Conservation (phyloP, 2,329 filamentous ascomycete genomes). For the Diaporthe destruens region DNA sequence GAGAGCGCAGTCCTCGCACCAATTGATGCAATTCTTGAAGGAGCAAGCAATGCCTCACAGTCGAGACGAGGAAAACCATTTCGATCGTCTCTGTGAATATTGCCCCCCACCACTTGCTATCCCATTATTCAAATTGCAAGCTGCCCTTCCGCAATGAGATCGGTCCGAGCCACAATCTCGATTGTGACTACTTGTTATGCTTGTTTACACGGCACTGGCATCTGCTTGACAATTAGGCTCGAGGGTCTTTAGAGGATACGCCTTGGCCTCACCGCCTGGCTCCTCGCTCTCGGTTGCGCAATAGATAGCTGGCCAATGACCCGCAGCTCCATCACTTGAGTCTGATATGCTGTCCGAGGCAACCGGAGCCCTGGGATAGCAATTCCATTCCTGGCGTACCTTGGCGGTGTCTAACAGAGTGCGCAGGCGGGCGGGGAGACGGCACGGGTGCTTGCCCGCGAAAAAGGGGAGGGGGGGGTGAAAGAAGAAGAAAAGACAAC, state of each 20-base stretch:
- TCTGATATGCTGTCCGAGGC: background rate
- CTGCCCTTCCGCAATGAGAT: background rate
- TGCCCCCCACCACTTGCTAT: background rate
- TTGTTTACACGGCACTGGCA: background rate
- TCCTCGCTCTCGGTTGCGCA: background rate
- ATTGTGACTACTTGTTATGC: background rate
- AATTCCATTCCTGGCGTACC: constrained; percentile 2
- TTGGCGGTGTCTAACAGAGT: background rate
- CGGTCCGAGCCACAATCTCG: background rate
- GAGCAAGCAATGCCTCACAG: background rate
- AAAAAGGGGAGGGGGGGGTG: background rate
- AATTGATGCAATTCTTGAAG: background rate
- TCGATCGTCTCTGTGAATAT: background rate
- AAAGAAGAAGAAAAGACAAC: background rate
- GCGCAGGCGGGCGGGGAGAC: background rate
- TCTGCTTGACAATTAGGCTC: background rate
- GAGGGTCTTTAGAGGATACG: background rate
- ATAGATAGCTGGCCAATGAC: background rate
- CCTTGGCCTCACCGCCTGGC: background rate
- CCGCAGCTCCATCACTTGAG: background rate
- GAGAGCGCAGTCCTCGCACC: background rate
- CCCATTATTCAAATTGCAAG: background rate
- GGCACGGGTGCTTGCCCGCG: background rate
- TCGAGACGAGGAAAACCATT: background rate
- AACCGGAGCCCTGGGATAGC: background rate